These are phyloP conservation scores for Vaccinium darrowii DNA, from an alignment of 148 eudicot species.

Conservation along the genomic window DNA sequence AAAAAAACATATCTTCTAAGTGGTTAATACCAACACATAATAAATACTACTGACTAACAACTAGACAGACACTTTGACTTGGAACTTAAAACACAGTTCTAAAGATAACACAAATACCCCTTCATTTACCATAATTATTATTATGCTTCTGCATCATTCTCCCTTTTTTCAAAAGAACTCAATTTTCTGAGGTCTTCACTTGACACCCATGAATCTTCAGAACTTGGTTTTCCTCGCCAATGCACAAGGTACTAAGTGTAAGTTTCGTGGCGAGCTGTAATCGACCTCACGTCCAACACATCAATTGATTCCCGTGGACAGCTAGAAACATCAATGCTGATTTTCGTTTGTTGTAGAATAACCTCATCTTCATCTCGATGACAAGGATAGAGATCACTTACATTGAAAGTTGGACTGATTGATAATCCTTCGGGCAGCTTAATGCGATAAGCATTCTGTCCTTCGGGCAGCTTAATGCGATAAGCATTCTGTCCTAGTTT, in stretches of 20 bases:
- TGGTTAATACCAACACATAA: too few species aligned
- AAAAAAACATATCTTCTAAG: too few species aligned
- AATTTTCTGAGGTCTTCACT: background rate
- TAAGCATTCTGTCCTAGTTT: background rate
- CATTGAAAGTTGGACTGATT: background rate
- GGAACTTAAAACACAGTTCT: too few species aligned
- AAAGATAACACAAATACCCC: too few species aligned
- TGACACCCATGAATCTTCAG: background rate
- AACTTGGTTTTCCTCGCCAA: background rate
- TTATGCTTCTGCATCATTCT: too few species aligned
- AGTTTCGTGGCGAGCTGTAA: background rate
- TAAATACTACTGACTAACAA: too few species aligned
- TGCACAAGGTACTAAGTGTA: background rate
- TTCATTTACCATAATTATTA: too few species aligned
- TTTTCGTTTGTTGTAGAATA: background rate
- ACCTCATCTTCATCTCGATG: background rate
- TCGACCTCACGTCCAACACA: background rate
- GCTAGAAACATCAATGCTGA: background rate
- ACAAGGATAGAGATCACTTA: background rate
- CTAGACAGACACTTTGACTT: too few species aligned
- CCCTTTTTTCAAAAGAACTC: background rate
- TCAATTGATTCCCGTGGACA: background rate
- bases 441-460: background rate
- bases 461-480: background rate
- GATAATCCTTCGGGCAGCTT: background rate